Percentiles rank a stretch among this genome's conserved stretches.
phyloP scores from a whole-genome alignment of 2,329 filamentous ascomycete genomes.

The Cladophialophora bantiana region DNA sequence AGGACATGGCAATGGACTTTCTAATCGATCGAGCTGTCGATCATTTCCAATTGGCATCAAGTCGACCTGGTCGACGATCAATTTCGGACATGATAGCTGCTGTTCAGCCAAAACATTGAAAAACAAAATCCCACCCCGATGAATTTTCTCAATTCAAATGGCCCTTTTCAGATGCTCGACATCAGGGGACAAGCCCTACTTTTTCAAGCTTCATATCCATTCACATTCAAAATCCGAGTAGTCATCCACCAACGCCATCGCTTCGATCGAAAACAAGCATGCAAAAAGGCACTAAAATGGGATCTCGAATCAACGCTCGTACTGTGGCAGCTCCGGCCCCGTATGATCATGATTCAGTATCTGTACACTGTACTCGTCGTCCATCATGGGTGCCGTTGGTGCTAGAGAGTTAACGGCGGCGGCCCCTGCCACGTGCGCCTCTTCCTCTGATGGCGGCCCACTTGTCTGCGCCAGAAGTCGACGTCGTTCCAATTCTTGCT shows the following conservation, averaged over 20 bases:
- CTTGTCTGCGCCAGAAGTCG: slow-evolving; percentile 70
- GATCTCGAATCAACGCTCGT: slow-evolving; percentile 48
- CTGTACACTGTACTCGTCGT: slow-evolving; percentile 60
- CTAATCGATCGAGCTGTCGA: slow-evolving; percentile 4
- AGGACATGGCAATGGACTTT: background rate
- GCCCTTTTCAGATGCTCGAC: slow-evolving; percentile 4
- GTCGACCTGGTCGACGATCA: background rate
- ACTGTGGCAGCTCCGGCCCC: slow-evolving; percentile 53
- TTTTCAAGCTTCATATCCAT: background rate
- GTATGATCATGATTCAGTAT: slow-evolving; percentile 48
- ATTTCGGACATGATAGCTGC: background rate
- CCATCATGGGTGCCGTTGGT: slow-evolving; percentile 63
- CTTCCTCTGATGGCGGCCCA: slow-evolving; percentile 56
- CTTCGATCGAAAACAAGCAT: slow-evolving; percentile 26
- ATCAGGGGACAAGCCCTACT: background rate
- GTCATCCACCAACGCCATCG: slow-evolving; percentile 34
- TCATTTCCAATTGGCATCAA: background rate
- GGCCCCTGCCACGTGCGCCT: slow-evolving; percentile 35
- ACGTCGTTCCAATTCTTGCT: slow-evolving; percentile 75
- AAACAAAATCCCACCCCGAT: background rate
- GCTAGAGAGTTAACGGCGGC: slow-evolving; percentile 25
- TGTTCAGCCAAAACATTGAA: background rate
- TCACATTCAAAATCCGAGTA: slow-evolving; percentile 1
- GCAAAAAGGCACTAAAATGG: slow-evolving; percentile 14
- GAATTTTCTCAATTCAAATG: background rate